Evolutionary conservation across 345 rosid species (phyloP), one percentile per base, ranked within the genome.

Genomic region (Angophora floribunda): DNA sequence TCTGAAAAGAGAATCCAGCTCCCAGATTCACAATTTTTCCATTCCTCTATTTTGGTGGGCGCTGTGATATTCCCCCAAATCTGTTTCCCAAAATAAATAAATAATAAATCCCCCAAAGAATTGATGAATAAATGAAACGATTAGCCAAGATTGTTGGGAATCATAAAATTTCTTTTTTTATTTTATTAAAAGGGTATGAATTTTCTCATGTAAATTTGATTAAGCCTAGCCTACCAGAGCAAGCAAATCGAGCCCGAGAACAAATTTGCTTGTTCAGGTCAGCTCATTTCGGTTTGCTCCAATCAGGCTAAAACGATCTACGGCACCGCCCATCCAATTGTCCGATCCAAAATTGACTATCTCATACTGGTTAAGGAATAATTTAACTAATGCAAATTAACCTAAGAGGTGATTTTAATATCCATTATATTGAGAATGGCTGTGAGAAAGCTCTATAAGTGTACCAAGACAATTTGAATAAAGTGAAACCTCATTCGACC

Each of bases 1-100:
- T 87, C 87, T 19, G 85, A n/a, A 51, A 92, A 93, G 12, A 79
- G 51, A 52, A 93, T 85, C 94, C 93, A 93, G 84, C 21, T 49
- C 9, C 88, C 87, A 28, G 51, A 78, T 32, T 49, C 87, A 80
- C 87, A 87, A 1, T 88, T 90, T 5, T 87, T 87, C 95, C 95
- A 92, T 47, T 51, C 87, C 8, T 36, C 90, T 50, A 32, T 61
- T 17, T 44, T 78, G 30, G 78, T 78, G 1, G 94, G 88, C 47
- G 93, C 94, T 82, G 44, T 85, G 41, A 90, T 51, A 1, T n/a
- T 87, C 47, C 90, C 92, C n/a, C 6, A 6, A 9, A 91, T 44
- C 92, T 90, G 86, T 24, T 85, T 16, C 51, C 19, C 86, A 44
- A 86, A 26, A 80, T 19, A 53, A 15, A 30, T 61, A 17, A 51